Evolutionary conservation across 1,284 basidiomycete genomes (phyloP), one percentile per base, ranked within the genome.

Genomic region (Malassezia vespertilionis): DNA sequence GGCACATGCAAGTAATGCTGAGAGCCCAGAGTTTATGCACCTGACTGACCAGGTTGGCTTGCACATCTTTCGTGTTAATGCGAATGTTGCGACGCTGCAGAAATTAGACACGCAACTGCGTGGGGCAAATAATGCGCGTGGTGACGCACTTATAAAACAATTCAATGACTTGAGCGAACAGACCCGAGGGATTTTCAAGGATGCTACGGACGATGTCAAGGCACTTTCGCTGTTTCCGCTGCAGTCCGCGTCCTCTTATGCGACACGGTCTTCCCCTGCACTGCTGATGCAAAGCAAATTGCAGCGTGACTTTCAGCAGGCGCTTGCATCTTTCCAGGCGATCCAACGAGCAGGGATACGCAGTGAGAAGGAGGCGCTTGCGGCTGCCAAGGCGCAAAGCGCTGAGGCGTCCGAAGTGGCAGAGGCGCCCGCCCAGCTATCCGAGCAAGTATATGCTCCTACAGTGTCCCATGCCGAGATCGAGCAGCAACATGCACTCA

Each of bases 61-160:
- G 14, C 91, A 96, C 71, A 84, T 95, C 52, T 96, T 97, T 82
- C 95, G 96, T 78, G 88, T 97, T 75, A 91, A 93, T 66, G 80
- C 85, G 52, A 99, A 97, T 73, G 88, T 96, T 5, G 84, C 90
- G 62, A 90, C 86, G 11, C 91, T 99, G 42, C 75, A 88, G 65
- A 86, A 87, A 69, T 77, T 91, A 18, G 84, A 97, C 10, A 86
- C 93, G 63, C 84, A 91, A 22, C 52, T 59, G n/a, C 56, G 40
- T 71, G 77, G 95, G 3, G 88, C 88, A 3, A 11, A 14, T 20
- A 26, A 46, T 17, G 12, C 14, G 5, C 27, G 27, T 12, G 26
- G 27, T 6, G 43, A 40, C 18, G 30, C 37, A 4, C 28, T 51
- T 1, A 35, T 33, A 17, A 38, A 22, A 21, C 48, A 51, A 26